These are phyloP conservation scores for Populus euphratica DNA, from an alignment of 345 rosid genomes.

Conservation along the genomic window DNA sequence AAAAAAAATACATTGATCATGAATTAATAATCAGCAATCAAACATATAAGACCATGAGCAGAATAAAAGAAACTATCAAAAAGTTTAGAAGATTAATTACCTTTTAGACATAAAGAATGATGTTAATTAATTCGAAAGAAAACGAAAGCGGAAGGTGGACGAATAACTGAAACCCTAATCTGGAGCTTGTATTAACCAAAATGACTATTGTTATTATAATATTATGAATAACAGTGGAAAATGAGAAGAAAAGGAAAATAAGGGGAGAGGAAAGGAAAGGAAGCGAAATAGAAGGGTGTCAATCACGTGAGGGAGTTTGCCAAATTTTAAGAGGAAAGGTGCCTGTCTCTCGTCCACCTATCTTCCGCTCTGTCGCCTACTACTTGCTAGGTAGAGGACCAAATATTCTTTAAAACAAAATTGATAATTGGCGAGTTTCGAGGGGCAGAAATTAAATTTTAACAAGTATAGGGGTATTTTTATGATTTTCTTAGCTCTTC, in stretches of 20 bases:
- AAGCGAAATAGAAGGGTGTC: neutral
- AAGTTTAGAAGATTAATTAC: neutral
- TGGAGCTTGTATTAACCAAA: no score
- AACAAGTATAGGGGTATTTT: neutral
- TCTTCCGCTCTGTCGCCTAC: neutral
- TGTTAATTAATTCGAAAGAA: neutral
- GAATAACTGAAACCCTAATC: neutral
- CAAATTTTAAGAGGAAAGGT: no score
- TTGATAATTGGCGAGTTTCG: neutral
- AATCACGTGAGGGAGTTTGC: neutral
- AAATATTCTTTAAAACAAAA: no score
- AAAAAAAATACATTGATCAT: neutral
- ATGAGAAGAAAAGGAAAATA: neutral
- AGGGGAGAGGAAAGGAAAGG: neutral
- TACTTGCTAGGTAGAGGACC: neutral
- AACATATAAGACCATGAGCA: neutral
- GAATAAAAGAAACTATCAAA: neutral
- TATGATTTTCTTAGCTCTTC: neutral
- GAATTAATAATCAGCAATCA: neutral
- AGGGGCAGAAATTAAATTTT: neutral
- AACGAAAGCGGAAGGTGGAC: neutral
- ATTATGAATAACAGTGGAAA: neutral
- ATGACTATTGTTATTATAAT: neutral
- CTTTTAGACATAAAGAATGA: conserved; percentile 2
- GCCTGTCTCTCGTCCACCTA: neutral